phyloP scores from a whole-genome alignment of 2,329 filamentous ascomycete species.

The Exophiala dermatitidis region DNA sequence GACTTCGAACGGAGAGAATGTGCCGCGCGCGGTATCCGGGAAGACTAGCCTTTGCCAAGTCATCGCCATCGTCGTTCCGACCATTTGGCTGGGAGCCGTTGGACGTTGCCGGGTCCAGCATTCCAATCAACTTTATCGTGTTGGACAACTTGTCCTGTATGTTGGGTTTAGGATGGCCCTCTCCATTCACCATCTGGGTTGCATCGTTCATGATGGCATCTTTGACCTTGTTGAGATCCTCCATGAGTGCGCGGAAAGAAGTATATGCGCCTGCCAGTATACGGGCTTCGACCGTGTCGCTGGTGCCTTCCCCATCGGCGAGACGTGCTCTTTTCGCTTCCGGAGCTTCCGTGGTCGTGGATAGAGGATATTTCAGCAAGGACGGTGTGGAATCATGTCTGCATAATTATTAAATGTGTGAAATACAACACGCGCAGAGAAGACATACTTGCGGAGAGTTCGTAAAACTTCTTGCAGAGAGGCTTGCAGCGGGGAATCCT shows the following conservation, averaged over 20 bases:
- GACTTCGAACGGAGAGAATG: conserved; percentile 23
- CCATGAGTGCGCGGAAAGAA: conserved; percentile 37
- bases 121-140: conserved; percentile 9
- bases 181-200: conserved; percentile 10
- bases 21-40: conserved; percentile 7
- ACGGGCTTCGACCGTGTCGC: conserved; percentile 34
- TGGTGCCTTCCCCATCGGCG: conserved; percentile 32
- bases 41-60: conserved; percentile 2
- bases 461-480: conserved; percentile 13
- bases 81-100: not conserved
- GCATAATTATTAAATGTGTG: conserved; percentile 22
- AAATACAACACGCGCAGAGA: not conserved
- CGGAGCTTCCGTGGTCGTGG: conserved; percentile 33
- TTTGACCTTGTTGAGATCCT: conserved; percentile 31
- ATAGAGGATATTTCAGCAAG: conserved; percentile 37
- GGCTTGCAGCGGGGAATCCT: conserved; percentile 10
- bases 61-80: conserved; percentile 6
- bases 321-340: conserved; percentile 40
- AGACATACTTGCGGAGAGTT: conserved; percentile 16
- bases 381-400: conserved; percentile 41
- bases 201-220: conserved; percentile 9
- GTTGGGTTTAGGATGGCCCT: conserved; percentile 1
- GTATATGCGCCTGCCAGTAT: conserved; percentile 35
- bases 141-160: conserved; percentile 11
- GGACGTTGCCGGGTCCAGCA: conserved; percentile 1